Conservation (phyloP, 2,329 filamentous ascomycete genomes). For the Immersiporthe knoxdaviesiana region DNA sequence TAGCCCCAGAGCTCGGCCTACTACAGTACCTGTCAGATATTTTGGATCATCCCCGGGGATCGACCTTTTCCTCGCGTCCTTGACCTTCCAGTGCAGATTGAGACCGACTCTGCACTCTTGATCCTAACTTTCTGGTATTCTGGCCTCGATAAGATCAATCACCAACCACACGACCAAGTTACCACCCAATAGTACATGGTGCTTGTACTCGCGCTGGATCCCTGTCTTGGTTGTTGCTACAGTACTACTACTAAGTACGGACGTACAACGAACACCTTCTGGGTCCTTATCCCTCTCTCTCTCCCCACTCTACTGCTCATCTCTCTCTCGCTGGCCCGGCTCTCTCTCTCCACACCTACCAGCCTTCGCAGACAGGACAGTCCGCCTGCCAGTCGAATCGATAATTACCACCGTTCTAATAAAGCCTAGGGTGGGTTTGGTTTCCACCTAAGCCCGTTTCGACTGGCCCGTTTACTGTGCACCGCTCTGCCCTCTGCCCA, state of each 20-base stretch:
- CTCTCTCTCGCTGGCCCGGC: not conserved
- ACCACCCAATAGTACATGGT: not conserved
- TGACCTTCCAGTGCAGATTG: slow-evolving; percentile 18
- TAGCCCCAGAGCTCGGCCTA: slow-evolving; percentile 20
- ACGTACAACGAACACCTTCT: too few relatives aligned
- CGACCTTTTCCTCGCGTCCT: not conserved
- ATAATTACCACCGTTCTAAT: slow-evolving; percentile 27
- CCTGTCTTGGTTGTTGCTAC: not conserved
- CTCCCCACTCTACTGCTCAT: not conserved
- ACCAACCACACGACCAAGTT: not conserved
- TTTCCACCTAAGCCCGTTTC: slow-evolving; percentile 19
- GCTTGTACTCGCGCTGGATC: not conserved
- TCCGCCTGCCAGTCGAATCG: slow-evolving; percentile 16
- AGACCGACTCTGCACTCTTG: slow-evolving; percentile 15
- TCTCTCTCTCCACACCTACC: slow-evolving; percentile 20
- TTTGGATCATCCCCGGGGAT: slow-evolving; percentile 25
- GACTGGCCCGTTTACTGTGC: slow-evolving; percentile 1
- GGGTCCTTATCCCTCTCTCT: not conserved
- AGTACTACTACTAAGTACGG: too few relatives aligned
- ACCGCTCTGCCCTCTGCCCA: not conserved
- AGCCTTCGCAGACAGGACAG: slow-evolving; percentile 7
- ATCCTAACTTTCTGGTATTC: not conserved
- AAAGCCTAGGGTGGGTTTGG: slow-evolving; percentile 22
- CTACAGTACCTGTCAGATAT: slow-evolving; percentile 21
- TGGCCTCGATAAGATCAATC: not conserved